These are phyloP conservation scores for Debaryomyces prosopidis DNA, from an alignment of 805 yeast species.

Conservation along the genomic window DNA sequence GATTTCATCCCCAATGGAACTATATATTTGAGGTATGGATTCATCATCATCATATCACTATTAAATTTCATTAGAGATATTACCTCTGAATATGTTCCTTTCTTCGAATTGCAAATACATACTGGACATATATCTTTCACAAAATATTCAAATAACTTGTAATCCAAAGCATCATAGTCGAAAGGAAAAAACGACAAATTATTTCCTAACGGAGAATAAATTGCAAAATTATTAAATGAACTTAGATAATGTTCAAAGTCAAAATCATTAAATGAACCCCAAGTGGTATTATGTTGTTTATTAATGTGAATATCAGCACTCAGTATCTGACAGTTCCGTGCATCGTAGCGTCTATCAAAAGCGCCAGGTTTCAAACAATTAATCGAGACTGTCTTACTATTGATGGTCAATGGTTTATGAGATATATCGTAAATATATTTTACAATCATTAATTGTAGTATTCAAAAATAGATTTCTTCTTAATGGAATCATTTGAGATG, in stretches of 20 bases:
- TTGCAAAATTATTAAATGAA: too few relatives aligned
- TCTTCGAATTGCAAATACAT: constrained; percentile 38
- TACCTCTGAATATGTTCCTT: constrained; percentile 5
- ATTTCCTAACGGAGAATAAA: too few relatives aligned
- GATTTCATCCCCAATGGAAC: constrained; percentile 38
- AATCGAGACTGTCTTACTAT: neutral
- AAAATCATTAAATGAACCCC: constrained; percentile 3
- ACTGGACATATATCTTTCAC: constrained; percentile 35
- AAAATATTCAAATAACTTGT: constrained; percentile 29
- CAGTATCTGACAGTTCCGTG: neutral
- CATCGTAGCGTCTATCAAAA: neutral
- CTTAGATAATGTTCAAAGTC: constrained; percentile 12
- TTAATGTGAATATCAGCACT: neutral
- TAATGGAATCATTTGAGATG: neutral
- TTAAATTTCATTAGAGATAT: neutral
- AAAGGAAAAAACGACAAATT: too few relatives aligned
- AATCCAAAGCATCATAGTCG: neutral
- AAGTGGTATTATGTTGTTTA: neutral
- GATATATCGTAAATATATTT: neutral
- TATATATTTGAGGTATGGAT: constrained; percentile 39
- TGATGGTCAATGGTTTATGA: neutral
- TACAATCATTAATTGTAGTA: constrained; percentile 3
- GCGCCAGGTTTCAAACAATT: neutral
- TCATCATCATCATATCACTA: constrained; percentile 16
- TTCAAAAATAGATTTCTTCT: constrained; percentile 4